Evolutionary conservation across 352 stramenopile species (phyloP), one percentile per base, ranked within the genome.

Genomic region (Pythium biforme): DNA sequence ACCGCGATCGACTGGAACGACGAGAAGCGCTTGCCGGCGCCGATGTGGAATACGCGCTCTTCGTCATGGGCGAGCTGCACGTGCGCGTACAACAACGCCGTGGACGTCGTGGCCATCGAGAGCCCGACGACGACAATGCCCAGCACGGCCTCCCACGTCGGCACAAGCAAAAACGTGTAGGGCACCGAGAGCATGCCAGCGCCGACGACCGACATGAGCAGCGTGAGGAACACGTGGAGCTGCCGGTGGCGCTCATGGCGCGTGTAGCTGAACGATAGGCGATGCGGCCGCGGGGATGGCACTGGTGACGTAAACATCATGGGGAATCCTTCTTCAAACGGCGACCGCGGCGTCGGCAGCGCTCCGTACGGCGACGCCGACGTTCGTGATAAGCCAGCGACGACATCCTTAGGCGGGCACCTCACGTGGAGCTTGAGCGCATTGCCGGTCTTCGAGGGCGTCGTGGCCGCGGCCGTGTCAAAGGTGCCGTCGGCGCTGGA

Each of bases 121-220:
- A 66, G 57, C 4, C 76, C 81, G 14, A 92, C 83, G 17, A 71
- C 22, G 15, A 82, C 52, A 50, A 90, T 63, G 22, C 69, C 69
- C 17, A 68, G 33, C n/a, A 88, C 33, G 8, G 81, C 79, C 7
- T 66, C 45, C 66, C 72, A 78, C 17, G 71, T 70, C 0, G 81
- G 70, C 31, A 83, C 65, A 17, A 86, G 57, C 25, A 87, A 48
- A 55, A 92, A 92, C 34, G 80, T 88, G 69, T 87, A 92, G 17
- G 83, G 81, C 49, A 92, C 68, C 0, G 76, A 80, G 15, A 92
- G 69, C 78, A 90, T 81, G 20, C 83, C 83, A 17, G 78, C 81
- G 40, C 83, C 83, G 25, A 90, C 79, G 22, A 86, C 85, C 43
- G 81, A 90, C 76, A 90, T 88, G 64, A 89, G 81, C 62, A 92